These are phyloP conservation scores for Antitrichia curtipendula DNA, from an alignment of 225 moss, liverwort and hornwort species.

Conservation along the genomic window DNA sequence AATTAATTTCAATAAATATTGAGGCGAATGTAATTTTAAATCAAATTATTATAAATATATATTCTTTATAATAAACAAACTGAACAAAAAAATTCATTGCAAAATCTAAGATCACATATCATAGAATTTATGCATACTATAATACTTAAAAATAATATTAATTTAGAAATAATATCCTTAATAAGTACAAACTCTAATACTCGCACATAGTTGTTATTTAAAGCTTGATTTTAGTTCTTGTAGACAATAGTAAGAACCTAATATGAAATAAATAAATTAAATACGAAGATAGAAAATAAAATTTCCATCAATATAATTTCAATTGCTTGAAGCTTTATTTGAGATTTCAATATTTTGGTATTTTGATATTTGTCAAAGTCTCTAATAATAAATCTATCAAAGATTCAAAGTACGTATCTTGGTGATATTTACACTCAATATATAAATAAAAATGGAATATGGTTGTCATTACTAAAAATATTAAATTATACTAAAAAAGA, in stretches of 20 bases:
- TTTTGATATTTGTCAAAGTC: too few species aligned
- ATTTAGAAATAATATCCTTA: too few species aligned
- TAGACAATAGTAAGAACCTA: not conserved
- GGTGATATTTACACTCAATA: not conserved
- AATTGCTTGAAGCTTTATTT: not conserved
- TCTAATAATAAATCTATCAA: not conserved
- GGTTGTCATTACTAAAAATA: not conserved
- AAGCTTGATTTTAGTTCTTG: too few species aligned
- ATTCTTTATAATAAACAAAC: too few species aligned
- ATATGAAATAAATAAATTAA: not conserved
- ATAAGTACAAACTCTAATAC: not conserved
- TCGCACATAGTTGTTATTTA: not conserved
- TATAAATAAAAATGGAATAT: too few species aligned
- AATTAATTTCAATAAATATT: not conserved
- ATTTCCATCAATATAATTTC: not conserved
- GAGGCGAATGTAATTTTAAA: not conserved
- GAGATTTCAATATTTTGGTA: not conserved
- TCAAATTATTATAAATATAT: not conserved
- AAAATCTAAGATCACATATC: not conserved
- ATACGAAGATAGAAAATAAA: not conserved
- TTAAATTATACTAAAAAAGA: not conserved
- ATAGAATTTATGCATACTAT: not conserved
- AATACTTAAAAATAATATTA: too few species aligned
- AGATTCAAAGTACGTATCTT: not conserved
- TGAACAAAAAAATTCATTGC: not conserved